phyloP scores from a whole-genome alignment of 768 basidiomycete species.

The Trametes cingulata region DNA sequence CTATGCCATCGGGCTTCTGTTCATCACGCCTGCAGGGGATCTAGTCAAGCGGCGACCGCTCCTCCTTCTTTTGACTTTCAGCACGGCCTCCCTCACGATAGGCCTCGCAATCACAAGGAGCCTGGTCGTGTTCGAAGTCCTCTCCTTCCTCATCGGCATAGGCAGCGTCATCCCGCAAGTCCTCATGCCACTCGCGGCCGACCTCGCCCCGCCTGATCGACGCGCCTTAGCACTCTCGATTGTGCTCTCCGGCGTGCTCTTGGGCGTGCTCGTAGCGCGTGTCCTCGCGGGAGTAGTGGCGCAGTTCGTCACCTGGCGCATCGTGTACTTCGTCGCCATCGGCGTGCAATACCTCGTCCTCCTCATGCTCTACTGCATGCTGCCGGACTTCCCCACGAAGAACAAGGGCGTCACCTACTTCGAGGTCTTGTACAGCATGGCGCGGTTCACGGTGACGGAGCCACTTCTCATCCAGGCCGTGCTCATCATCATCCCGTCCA shows the following conservation, averaged over 20 bases:
- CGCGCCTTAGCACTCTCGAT: constrained; percentile 78
- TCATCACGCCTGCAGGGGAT: constrained; percentile 84
- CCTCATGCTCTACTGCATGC: constrained; percentile 55
- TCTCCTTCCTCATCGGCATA: constrained; percentile 73
- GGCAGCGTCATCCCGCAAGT: constrained; percentile 77
- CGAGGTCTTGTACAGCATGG: constrained; percentile 75
- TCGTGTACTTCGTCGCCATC: constrained; percentile 78
- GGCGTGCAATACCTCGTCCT: constrained; percentile 66
- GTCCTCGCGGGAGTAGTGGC: constrained; percentile 77
- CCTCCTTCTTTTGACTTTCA: constrained; percentile 56
- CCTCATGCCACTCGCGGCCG: constrained; percentile 73
- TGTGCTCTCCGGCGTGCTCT: constrained; percentile 61
- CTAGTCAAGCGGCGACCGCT: constrained; percentile 75
- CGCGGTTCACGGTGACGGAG: constrained; percentile 72
- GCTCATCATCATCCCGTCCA: constrained; percentile 58
- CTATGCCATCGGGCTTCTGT: constrained; percentile 40
- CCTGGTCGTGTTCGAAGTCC: constrained; percentile 59
- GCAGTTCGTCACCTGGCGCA: constrained; percentile 68
- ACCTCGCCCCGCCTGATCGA: constrained; percentile 73
- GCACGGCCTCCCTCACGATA: constrained; percentile 62
- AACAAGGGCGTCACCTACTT: constrained; percentile 64
- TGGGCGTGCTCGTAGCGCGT: constrained; percentile 74
- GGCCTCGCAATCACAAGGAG: constrained; percentile 65
- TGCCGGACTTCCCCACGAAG: constrained; percentile 87
- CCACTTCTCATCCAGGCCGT: constrained; percentile 72